Evolutionary conservation across 371 early-diverging fungal genomes (phyloP), one percentile per base, ranked within the genome.

Genomic region (Umbelopsis sp.): DNA sequence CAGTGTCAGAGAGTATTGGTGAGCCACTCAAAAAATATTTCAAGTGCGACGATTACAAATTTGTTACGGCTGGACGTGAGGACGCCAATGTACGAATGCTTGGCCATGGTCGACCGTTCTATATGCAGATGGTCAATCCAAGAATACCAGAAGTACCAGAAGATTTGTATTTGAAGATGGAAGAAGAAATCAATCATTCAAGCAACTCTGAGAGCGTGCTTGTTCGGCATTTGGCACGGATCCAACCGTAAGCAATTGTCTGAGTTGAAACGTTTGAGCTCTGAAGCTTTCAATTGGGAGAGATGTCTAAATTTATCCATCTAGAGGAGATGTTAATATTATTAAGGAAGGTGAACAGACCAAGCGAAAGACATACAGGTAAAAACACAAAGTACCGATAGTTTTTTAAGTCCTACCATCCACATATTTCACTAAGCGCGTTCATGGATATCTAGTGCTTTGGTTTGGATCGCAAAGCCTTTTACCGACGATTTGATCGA

Each of bases 81-180:
- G 99, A 99, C 81, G 92, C 93, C 16, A 97, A 99, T 80, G 99
- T 99, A 10, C 87, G 94, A 35, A 97, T 97, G 97, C 78, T 98
- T 32, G 97, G 96, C 38, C 80, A 80, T 38, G 99, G 99, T 16
- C 82, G 99, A 44, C 99, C 99, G 7, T 99, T 98, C 78, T 93
- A 95, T 68, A 72, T 95, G 22, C 96, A 96, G 71, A 67, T 99
- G 53, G 81, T 89, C 18, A 93, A 98, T 67, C 98, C 99, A 12
- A 80, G 86, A 11, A 75, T 65, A 64, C 66, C 71, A 45, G 14
- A 44, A 76, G 25, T 79, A 69, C 5, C 73, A 44, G 22, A 70
- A 7, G 80, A 76, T 44, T 80, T 88, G 37, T 79, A 92, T 67
- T 53, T 63, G 6, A 68, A 75, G 24, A 72, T 93, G 20, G 85